These are phyloP conservation scores for Cytospora chrysosperma DNA, from an alignment of 2,329 filamentous ascomycete species.

Conservation along the genomic window DNA sequence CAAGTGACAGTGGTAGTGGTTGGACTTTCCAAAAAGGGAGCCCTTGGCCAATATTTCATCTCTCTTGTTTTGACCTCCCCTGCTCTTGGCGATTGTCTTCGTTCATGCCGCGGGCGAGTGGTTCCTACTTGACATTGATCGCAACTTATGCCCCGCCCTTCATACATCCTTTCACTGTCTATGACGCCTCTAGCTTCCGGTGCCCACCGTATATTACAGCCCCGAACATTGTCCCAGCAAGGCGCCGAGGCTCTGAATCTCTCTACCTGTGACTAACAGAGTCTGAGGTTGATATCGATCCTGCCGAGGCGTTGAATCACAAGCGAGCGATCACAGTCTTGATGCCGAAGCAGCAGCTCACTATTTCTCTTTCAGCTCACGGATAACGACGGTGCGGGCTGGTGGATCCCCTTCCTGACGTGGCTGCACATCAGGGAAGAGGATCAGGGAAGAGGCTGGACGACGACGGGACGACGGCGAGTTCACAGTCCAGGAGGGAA, in stretches of 20 bases:
- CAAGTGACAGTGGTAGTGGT: conserved; percentile 14
- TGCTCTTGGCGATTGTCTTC: conserved; percentile 11
- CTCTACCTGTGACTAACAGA: not conserved
- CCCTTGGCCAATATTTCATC: conserved; percentile 17
- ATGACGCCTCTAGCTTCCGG: conserved; percentile 9
- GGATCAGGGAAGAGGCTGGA: not conserved
- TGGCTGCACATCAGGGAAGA: conserved; percentile 3
- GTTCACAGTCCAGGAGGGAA: not conserved
- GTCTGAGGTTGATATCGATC: not conserved
- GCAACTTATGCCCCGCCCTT: conserved; percentile 16
- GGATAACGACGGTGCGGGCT: conserved; percentile 13
- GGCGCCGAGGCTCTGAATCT: not conserved
- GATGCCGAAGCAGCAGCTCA: not conserved
- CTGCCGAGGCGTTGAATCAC: conserved; percentile 3
- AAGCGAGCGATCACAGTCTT: not conserved
- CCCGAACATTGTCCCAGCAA: conserved; percentile 1
- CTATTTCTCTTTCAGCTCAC: not conserved
- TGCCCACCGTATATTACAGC: not conserved
- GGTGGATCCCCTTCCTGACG: conserved; percentile 3
- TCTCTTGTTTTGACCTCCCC: conserved; percentile 11
- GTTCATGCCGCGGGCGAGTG: conserved; percentile 9
- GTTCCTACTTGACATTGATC: not conserved
- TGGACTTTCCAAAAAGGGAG: conserved; percentile 1
- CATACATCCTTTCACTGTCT: conserved; percentile 5
- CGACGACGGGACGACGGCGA: not conserved